These are phyloP conservation scores for Lactarius pseudohatsudake DNA, from an alignment of 768 basidiomycete genomes.

Conservation along the genomic window DNA sequence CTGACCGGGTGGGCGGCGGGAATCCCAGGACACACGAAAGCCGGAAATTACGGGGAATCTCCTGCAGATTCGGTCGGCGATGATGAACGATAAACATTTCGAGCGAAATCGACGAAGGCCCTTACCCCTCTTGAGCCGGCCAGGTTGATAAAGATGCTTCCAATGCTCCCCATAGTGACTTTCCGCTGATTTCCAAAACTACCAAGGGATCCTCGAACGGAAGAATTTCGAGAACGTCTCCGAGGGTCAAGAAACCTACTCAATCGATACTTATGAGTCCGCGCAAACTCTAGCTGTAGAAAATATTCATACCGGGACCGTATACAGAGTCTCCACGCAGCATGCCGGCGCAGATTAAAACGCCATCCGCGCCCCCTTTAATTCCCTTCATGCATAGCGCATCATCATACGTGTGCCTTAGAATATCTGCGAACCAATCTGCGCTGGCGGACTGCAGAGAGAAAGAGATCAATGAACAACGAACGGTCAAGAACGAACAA, in stretches of 20 bases:
- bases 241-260: conserved; percentile 71
- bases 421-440: conserved; percentile 86
- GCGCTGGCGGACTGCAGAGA: conserved; percentile 57
- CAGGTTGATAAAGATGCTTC: conserved; percentile 73
- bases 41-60: conserved; percentile 90
- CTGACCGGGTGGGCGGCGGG: conserved; percentile 62
- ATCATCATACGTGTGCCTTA: conserved; percentile 81
- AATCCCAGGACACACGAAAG: conserved; percentile 85
- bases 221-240: conserved; percentile 85
- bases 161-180: conserved; percentile 74
- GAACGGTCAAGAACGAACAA: conserved; percentile 4
- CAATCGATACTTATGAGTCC: background rate
- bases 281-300: background rate
- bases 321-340: conserved; percentile 84
- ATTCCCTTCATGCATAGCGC: conserved; percentile 53
- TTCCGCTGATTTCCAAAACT: conserved; percentile 77
- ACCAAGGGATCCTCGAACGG: conserved; percentile 87
- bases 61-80: conserved; percentile 39
- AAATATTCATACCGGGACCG: conserved; percentile 59
- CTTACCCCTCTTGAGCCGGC: conserved; percentile 89
- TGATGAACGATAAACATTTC: background rate
- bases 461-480: conserved; percentile 5
- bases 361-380: conserved; percentile 69
- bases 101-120: background rate
- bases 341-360: conserved; percentile 80